Evolutionary conservation across 129 eudicot species (phyloP), one percentile per base, ranked within the genome.

Genomic region (Daucus carota): DNA sequence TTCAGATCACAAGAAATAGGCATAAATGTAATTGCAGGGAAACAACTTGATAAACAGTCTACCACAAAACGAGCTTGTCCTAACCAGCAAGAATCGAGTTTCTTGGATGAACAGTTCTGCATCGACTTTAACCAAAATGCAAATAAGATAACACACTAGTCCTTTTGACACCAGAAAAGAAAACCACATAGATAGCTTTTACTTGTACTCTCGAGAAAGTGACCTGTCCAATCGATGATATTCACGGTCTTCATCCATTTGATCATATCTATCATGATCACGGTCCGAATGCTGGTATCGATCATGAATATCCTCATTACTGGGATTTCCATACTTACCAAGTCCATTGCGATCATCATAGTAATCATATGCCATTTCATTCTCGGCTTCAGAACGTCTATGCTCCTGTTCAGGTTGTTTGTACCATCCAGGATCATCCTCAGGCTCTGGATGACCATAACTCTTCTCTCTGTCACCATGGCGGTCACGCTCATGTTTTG

Each of bases 201-300:
- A 65, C 16, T 34, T 34, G 16, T 67, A 32, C 24, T 34, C 88
- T 6, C 88, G 88, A n/a, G 90, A 89, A 50, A 7, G 84, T 1
- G 91, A 88, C 90, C 92, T 86, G 13, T 83, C 90, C 0, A 87
- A 82, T 26, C 86, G 88, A 73, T 78, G 76, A 83, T 85, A 81
- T 46, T 83, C 89, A 57, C 81, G 86, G 26, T 84, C 96, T 62
- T 89, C 98, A 9, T 94, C 98, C 92, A 87, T 89, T 76, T 82
- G 86, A 73, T 90, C 92, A 76, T 88, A 90, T 36, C 88, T 86
- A 82, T 87, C 97, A 76, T 77, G 83, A 70, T 82, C 90, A 75
- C 87, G 87, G 26, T 84, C 90, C 41, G 82, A 79, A 48, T 84
- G 90, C 42, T 83, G 81, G 47, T 89, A 89, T n/a, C 89, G 86